Percentiles rank a stretch among this genome's conserved stretches.
These are phyloP conservation scores for Umbilicus rupestris DNA, from an alignment of 164 flowering plant species.

Conservation along the genomic window DNA sequence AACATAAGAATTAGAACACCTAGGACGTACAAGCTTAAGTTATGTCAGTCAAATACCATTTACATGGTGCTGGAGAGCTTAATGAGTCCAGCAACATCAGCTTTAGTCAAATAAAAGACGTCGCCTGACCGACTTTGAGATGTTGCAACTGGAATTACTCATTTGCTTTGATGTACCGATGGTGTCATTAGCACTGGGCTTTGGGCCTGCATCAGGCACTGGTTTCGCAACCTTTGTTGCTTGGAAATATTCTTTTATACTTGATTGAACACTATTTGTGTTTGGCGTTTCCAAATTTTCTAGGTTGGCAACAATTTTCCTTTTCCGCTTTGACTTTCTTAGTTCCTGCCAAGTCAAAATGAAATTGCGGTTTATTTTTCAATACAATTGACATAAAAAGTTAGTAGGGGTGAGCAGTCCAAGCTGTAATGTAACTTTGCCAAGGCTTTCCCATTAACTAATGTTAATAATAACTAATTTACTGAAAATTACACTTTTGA, in stretches of 20 bases:
- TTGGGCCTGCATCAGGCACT: conserved; percentile 12
- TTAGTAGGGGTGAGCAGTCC: neutral
- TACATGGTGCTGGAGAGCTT: neutral
- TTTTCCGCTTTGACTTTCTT: conserved; percentile 38
- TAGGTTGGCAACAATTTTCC: conserved; percentile 15
- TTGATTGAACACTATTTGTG: conserved; percentile 40
- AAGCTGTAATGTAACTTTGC: neutral
- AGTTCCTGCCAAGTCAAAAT: conserved; percentile 34
- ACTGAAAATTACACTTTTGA: neutral
- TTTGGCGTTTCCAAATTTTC: conserved; percentile 25
- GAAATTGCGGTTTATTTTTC: neutral
- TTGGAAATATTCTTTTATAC: conserved; percentile 45
- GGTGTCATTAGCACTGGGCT: conserved; percentile 8
- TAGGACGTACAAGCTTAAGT: neutral
- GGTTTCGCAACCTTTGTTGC: conserved; percentile 27
- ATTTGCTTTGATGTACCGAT: conserved; percentile 21
- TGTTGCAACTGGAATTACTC: conserved; percentile 20
- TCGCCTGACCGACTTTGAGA: conserved; percentile 64
- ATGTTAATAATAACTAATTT: neutral
- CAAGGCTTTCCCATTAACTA: neutral
- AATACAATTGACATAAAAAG: neutral
- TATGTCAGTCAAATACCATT: neutral
- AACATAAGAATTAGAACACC: neutral
- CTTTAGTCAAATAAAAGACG: conserved; percentile 52
- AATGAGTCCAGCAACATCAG: neutral